phyloP scores from a whole-genome alignment of 2,329 filamentous ascomycete genomes.

The Myrmaecium sp. region DNA sequence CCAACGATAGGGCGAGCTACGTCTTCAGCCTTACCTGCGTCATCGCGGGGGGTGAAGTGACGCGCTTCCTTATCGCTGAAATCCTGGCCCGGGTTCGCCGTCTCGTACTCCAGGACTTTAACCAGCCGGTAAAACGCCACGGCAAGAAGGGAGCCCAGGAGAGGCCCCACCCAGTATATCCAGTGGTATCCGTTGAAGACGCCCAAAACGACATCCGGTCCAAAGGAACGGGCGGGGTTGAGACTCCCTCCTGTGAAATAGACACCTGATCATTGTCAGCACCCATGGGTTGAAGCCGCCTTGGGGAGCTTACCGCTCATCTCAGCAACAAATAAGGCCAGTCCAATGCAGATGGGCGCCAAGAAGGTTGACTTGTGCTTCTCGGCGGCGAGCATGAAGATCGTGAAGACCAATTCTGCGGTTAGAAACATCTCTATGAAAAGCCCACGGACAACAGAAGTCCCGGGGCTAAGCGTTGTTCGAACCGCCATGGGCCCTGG shows the following conservation, averaged over 20 bases:
- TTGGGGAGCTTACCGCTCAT: constrained; percentile 17
- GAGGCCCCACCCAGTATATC: constrained; percentile 35
- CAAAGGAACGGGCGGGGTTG: constrained; percentile 33
- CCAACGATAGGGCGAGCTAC: no score
- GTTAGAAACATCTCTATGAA: constrained; percentile 36
- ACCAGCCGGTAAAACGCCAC: constrained; percentile 32
- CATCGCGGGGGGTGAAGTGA: constrained; percentile 10
- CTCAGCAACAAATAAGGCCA: constrained; percentile 29
- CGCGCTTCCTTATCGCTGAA: constrained; percentile 27
- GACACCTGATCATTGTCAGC: constrained; percentile 16
- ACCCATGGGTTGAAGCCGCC: no score
- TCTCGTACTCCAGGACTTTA: constrained; percentile 33
- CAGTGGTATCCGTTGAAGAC: constrained; percentile 29
- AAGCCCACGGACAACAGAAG: constrained; percentile 27
- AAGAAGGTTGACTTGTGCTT: constrained; percentile 24
- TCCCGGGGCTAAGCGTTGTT: constrained; percentile 24
- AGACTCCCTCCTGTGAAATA: constrained; percentile 30
- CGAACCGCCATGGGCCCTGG: constrained; percentile 28
- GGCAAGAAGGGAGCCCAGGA: constrained; percentile 27
- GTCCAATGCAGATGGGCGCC: constrained; percentile 25
- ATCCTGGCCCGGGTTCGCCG: constrained; percentile 31
- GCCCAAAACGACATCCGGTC: constrained; percentile 26
- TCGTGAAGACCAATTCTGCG: constrained; percentile 31
- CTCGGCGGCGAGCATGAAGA: constrained; percentile 28
- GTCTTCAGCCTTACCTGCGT: no score